Conservation (phyloP, 345 rosid genomes). For the Ailanthus altissimus region DNA sequence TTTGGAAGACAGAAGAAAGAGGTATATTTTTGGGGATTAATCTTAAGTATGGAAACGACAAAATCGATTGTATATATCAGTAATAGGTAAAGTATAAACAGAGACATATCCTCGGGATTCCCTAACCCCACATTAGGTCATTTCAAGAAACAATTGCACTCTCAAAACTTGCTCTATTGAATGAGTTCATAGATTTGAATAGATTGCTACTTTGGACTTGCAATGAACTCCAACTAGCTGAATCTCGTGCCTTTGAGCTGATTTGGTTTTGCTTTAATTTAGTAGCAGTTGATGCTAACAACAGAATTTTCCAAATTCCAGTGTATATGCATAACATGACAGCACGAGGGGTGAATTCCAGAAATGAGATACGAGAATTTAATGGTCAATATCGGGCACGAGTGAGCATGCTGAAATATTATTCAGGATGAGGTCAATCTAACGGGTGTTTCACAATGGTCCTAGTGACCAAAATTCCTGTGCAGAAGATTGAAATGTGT, state of each 20-base stretch:
- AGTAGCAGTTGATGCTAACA: not conserved
- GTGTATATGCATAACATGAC: not conserved
- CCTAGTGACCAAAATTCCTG: slow-evolving; percentile 20
- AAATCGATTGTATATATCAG: not conserved
- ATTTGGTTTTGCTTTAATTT: not conserved
- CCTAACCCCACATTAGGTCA: not conserved
- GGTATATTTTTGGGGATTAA: too few species aligned
- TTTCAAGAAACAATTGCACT: not conserved
- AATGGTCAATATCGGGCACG: slow-evolving; percentile 4
- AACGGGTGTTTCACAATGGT: slow-evolving; percentile 9
- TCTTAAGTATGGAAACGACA: not conserved
- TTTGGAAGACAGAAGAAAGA: too few species aligned
- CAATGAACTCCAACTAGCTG: too few species aligned
- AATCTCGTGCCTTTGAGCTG: too few species aligned
- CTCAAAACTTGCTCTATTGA: not conserved
- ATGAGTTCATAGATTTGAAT: too few species aligned
- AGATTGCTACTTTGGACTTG: too few species aligned
- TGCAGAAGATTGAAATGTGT: slow-evolving; percentile 20
- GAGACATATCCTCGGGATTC: too few species aligned
- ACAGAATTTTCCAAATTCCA: not conserved
- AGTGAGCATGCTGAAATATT: slow-evolving; percentile 1
- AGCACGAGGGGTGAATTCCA: not conserved
- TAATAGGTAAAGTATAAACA: not conserved
- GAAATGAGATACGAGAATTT: not conserved
- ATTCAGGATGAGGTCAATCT: slow-evolving; percentile 14